Evolutionary conservation across 108 stramenopile species (phyloP).

Genomic region (Fistulifera solaris): DNA sequence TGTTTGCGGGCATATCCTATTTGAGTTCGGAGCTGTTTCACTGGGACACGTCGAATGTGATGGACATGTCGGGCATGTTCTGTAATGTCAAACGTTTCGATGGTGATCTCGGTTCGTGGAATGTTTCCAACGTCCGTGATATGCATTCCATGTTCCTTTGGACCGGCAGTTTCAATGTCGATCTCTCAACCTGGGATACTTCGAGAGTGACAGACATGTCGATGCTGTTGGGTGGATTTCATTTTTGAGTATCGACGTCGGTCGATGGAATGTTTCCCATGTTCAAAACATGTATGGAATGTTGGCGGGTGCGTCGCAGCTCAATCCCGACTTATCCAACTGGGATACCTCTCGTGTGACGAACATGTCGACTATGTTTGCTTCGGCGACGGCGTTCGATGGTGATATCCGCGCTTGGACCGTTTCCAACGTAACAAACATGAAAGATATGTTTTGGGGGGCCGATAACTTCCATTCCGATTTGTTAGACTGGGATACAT

Average conservation of each 20-base stretch:
- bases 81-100: too few species aligned
- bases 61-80: slow-evolving; percentile 14
- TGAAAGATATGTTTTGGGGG: not conserved
- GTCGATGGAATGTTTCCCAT: not conserved
- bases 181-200: slow-evolving; percentile 22
- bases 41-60: slow-evolving; percentile 16
- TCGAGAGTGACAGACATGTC: slow-evolving; percentile 14
- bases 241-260: slow-evolving; percentile 16
- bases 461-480: too few species aligned
- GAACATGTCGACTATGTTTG: not conserved
- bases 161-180: slow-evolving; percentile 12
- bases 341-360: not conserved
- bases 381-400: not conserved
- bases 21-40: too few species aligned
- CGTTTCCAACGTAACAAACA: not conserved
- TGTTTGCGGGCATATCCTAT: too few species aligned
- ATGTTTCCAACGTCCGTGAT: slow-evolving; percentile 18
- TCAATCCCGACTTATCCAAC: not conserved
- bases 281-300: not conserved
- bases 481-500: not conserved
- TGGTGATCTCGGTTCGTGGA: slow-evolving; percentile 17
- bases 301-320: not conserved
- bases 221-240: slow-evolving; percentile 21
- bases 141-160: slow-evolving; percentile 26
- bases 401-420: slow-evolving; percentile 5